These are phyloP conservation scores for Austroboletus rostrupii DNA, from an alignment of 1,284 basidiomycete species.

Conservation along the genomic window DNA sequence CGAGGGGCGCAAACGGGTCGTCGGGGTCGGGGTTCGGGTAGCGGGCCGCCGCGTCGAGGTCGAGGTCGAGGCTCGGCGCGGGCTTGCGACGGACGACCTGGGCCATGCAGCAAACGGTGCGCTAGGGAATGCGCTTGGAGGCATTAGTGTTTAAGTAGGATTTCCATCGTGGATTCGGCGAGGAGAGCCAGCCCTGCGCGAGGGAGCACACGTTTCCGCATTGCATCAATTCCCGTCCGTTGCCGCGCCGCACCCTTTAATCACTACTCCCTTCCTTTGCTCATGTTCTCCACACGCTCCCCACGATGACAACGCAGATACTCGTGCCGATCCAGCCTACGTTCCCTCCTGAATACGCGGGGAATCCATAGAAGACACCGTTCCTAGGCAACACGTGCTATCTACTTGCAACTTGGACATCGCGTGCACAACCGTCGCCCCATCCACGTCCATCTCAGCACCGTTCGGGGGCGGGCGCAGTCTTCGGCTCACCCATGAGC, in stretches of 20 bases:
- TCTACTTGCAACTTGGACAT: neutral
- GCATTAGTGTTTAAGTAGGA: conserved; percentile 27
- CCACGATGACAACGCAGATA: conserved; percentile 5
- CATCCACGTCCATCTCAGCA: conserved; percentile 19
- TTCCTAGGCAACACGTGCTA: conserved; percentile 18
- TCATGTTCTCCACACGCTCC: neutral
- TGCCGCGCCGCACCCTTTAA: conserved; percentile 12
- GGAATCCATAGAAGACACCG: conserved; percentile 17
- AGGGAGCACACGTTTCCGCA: conserved; percentile 26
- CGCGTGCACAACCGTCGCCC: conserved; percentile 3
- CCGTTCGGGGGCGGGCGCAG: conserved; percentile 9
- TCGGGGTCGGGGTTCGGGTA: conserved; percentile 31
- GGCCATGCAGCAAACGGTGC: conserved; percentile 19
- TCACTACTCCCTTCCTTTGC: no score
- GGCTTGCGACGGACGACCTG: conserved; percentile 32
- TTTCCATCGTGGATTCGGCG: conserved; percentile 34
- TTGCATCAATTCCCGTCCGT: conserved; percentile 32
- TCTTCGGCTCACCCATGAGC: conserved; percentile 26
- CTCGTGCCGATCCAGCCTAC: conserved; percentile 6
- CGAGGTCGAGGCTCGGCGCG: conserved; percentile 31
- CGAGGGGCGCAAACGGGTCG: conserved; percentile 32
- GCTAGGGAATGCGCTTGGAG: conserved; percentile 9
- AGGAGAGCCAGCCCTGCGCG: conserved; percentile 25
- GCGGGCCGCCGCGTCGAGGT: conserved; percentile 23
- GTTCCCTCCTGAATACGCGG: conserved; percentile 17